phyloP scores from a whole-genome alignment of 805 yeast genomes.

The Saturnispora zaruensis region DNA sequence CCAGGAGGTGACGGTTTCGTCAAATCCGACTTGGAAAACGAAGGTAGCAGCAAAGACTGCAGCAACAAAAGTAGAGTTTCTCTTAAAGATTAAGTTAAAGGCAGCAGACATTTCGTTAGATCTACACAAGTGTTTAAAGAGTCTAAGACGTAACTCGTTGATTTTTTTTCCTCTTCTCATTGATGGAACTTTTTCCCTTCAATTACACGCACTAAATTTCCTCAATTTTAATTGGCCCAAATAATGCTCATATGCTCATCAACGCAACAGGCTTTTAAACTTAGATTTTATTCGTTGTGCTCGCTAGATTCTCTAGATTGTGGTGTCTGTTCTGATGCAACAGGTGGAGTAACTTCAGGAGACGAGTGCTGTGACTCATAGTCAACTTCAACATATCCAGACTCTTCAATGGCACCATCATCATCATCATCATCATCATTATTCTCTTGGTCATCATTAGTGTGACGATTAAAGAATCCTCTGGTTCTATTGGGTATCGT shows the following conservation, averaged over 20 bases:
- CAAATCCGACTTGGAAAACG: constrained; percentile 73
- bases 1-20: constrained; percentile 57
- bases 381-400: neutral
- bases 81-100: constrained; percentile 68
- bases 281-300: neutral
- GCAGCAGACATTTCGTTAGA: constrained; percentile 30
- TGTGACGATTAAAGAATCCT: neutral
- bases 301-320: neutral
- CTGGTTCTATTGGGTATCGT: neutral
- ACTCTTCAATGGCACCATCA: neutral
- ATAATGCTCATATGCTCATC: neutral
- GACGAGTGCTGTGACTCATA: neutral
- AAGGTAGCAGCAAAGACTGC: constrained; percentile 78
- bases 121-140: neutral
- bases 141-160: neutral
- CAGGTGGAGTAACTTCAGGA: neutral
- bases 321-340: neutral
- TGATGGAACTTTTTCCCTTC: constrained; percentile 10
- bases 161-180: neutral
- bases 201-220: neutral
- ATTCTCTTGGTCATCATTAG: neutral
- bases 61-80: constrained; percentile 84
- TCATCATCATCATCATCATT: neutral
- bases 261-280: neutral
- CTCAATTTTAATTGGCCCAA: neutral